Base-by-base conservation (phyloP, 441 rosid species). In the Macaranga tanarius region DNA sequence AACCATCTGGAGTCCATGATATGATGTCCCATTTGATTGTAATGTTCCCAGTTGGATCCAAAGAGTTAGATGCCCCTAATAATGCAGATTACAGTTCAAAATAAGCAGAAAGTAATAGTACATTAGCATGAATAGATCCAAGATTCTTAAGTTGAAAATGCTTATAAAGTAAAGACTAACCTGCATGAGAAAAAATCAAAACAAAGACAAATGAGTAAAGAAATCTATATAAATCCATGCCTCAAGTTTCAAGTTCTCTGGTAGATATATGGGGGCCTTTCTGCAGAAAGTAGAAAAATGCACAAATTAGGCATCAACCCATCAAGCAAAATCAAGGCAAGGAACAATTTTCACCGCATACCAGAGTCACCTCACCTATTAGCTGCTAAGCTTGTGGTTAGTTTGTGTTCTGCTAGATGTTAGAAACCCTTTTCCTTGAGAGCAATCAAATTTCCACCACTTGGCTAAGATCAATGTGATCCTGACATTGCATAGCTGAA, bases 1-100 rank as follows among this genome's bases (percentile, higher is more conserved):
- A 92, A 64, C 97, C 97, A 81, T 92, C 96, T 51, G 90, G 52
- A 65, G 87, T 81, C 95, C 92, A 92, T 76, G 75, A 81, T 75
- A 77, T 77, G 50, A 92, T 62, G 73, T 92, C 97, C 95, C 93
- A 92, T 77, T 80, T 92, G 73, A 92, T 90, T 15, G 90, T 89
- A 76, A 90, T 87, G 75, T 86, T 89, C 67, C 93, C 95, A 76
- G 60, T 77, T 64, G 97, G 97, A 77, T 92, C 95, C 66, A 88
- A 81, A 26, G 91, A 85, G 77, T 90, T 93, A 79, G 86, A 90
- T 40, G 90, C 91, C 15, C 42, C 75, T 72, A 19, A 42, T 15
- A 52, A 51, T 44, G 22, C 51, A 19, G 20, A 52, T 52, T 8
- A 15, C 61, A 54, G 23, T 55, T 55, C 10, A 5, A 4, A 52